Evolutionary conservation across 306 rosid genomes (phyloP).

Genomic region (Prunus campanulata): DNA sequence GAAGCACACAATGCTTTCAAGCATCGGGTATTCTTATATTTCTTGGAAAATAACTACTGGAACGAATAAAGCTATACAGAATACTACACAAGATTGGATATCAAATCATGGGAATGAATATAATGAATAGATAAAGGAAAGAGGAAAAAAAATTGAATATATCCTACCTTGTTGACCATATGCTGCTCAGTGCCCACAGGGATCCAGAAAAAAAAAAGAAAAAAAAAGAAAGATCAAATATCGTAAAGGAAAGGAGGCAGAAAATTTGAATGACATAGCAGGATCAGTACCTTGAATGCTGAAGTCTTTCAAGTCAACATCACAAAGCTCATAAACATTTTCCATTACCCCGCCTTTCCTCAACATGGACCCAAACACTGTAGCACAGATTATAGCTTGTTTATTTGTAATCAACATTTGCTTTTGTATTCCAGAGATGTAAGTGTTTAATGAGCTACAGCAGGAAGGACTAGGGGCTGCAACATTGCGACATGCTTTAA

Average conservation of each 20-base stretch:
- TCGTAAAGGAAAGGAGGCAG: constrained; percentile 7
- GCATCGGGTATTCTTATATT: background rate
- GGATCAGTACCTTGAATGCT: constrained; percentile 76
- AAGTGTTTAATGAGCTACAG: constrained; percentile 81
- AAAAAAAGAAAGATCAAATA: constrained; percentile 26
- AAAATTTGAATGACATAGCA: constrained; percentile 17
- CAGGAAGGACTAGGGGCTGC: constrained; percentile 94
- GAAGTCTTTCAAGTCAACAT: constrained; percentile 95
- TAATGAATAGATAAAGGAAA: background rate
- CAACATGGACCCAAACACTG: constrained; percentile 85
- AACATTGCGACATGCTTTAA: constrained; percentile 67
- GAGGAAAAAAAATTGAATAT: constrained; percentile 20
- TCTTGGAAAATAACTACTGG: background rate
- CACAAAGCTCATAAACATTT: constrained; percentile 88
- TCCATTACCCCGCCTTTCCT: constrained; percentile 84
- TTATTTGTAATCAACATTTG: constrained; percentile 94
- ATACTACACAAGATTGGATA: background rate
- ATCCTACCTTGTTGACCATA: constrained; percentile 74
- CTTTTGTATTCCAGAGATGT: constrained; percentile 78
- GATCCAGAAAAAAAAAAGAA: constrained; percentile 22
- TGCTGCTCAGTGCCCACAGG: constrained; percentile 47
- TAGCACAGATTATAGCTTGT: constrained; percentile 94
- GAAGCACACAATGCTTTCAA: background rate
- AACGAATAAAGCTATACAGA: background rate
- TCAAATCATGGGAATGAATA: background rate